Base-by-base conservation (phyloP, 352 stramenopile species). In the Globisporangium megalacanthum region DNA sequence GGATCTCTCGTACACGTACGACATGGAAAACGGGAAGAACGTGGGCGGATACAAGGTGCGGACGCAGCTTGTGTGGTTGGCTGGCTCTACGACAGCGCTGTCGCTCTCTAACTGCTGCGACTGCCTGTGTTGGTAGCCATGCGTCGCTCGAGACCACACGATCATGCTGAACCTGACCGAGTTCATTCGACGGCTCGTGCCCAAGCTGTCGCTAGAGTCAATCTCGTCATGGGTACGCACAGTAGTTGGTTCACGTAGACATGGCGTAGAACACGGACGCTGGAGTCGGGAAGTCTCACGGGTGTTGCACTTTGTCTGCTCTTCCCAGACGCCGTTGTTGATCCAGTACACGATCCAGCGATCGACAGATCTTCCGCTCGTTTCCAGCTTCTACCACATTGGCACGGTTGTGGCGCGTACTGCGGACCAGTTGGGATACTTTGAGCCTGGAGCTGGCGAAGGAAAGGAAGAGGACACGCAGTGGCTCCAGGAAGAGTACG, bases 151-250 rank as follows among this genome's bases (percentile, higher is more conserved):
- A 35, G 84, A 94, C 55, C 84, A 94, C 60, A 85, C 78, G 0
- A 91, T 92, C 42, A 77, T 92, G 71, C 65, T 92, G 13, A 94
- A 91, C 56, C 53, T 89, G 37, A 87, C 81, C 6, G 82, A 91
- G 56, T 89, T 92, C 61, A 49, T 86, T 31, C 79, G 89, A 46
- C 64, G 80, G 49, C 52, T 87, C 4, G 19, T 88, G 4, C 67
- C 68, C 17, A 73, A 70, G 44, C 25, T 85, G 0, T 52, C 65
- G 9, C 59, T 48, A 25, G 44, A 51, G 5, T 50, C 60, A 1
- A 49, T 88, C 8, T 49, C 58, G 39, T 59, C 70, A 29, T 92
- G 81, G 79, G 81, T 89, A 72, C 42, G 72, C 69, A 2, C 11
- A 20, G 25, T 22, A 6, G 17, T 50, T 36, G 17, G 15, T 41